Conservation (phyloP, 78 protist species). For the Polysphondylium violaceum region DNA sequence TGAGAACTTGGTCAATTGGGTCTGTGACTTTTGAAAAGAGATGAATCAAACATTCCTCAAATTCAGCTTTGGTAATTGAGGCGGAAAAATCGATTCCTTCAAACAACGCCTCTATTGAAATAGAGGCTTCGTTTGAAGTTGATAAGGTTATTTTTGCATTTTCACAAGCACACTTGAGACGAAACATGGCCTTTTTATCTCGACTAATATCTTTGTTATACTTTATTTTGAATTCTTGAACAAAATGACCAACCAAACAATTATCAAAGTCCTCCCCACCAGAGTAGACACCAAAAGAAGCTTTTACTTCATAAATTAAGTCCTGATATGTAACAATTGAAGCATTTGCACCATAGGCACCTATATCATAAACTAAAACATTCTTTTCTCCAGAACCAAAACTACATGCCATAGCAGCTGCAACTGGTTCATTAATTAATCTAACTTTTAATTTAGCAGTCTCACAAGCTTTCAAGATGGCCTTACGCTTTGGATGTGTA, state of each 20-base stretch:
- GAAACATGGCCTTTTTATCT: constrained; percentile 75
- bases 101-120: constrained; percentile 78
- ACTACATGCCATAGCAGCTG: constrained; percentile 91
- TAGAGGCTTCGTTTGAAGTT: constrained; percentile 5
- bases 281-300: constrained; percentile 91
- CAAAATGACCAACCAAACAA: constrained; percentile 81
- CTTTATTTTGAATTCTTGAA: constrained; percentile 85
- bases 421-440: constrained; percentile 96
- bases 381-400: constrained; percentile 34
- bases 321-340: constrained; percentile 91
- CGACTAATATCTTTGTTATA: constrained; percentile 78
- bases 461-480: too few species aligned
- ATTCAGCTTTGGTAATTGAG: constrained; percentile 97
- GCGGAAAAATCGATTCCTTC: constrained; percentile 91
- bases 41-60: constrained; percentile 97
- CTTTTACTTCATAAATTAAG: constrained; percentile 91
- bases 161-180: constrained; percentile 90
- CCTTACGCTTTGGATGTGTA: too few species aligned
- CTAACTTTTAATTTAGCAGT: too few species aligned
- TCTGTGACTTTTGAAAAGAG: constrained; percentile 93
- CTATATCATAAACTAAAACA: constrained; percentile 89
- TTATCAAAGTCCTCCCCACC: constrained; percentile 95
- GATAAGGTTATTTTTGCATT: constrained; percentile 80
- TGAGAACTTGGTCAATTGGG: constrained; percentile 92
- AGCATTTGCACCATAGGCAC: constrained; percentile 94